Evolutionary conservation across 306 rosid species (phyloP).

Genomic region (Datisca glomerata): DNA sequence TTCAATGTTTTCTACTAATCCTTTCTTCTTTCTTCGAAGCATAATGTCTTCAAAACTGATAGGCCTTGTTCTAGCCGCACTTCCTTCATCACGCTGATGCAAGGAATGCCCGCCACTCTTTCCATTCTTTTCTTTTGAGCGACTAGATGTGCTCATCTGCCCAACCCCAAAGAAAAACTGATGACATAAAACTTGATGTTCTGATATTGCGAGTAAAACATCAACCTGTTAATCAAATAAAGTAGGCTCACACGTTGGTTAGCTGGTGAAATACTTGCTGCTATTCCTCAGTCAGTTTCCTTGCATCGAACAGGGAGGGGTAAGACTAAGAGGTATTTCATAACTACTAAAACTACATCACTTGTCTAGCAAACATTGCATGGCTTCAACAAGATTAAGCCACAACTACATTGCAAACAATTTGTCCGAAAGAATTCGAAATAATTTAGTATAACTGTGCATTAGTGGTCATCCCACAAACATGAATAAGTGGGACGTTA

Average conservation of each 20-base stretch:
- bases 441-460: too few relatives aligned
- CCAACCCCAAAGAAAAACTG: constrained; percentile 19
- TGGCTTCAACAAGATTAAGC: neutral
- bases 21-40: constrained; percentile 53
- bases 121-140: constrained; percentile 29
- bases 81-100: constrained; percentile 36
- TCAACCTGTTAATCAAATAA: neutral
- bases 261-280: neutral
- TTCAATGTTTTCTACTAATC: constrained; percentile 30
- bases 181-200: neutral
- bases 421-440: too few relatives aligned
- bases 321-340: too few relatives aligned
- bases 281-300: neutral
- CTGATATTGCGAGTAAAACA: neutral
- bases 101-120: constrained; percentile 20
- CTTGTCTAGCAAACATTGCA: neutral
- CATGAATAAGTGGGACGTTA: too few relatives aligned
- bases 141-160: constrained; percentile 43
- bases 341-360: neutral
- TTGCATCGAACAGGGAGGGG: too few relatives aligned
- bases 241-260: neutral
- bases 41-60: constrained; percentile 69
- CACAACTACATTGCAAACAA: too few relatives aligned
- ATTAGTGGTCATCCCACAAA: too few relatives aligned
- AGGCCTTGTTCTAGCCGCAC: constrained; percentile 94